Conservation (phyloP, 129 eudicot genomes). For the Flaveria linearis region DNA sequence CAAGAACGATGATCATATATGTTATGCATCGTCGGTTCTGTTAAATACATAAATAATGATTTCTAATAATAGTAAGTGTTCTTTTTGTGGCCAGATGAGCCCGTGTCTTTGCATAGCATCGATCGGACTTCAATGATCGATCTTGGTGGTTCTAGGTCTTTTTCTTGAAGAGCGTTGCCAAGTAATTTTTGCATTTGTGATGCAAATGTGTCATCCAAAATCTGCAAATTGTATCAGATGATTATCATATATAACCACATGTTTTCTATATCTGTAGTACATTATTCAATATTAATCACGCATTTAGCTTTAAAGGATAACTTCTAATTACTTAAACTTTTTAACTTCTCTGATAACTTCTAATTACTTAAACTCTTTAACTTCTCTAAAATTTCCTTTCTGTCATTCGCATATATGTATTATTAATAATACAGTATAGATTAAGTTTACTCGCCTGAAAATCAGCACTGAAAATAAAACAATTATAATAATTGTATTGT, state of each 20-base stretch:
- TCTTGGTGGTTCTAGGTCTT: conserved; percentile 78
- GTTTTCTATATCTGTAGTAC: background rate
- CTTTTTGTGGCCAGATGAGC: conserved; percentile 50
- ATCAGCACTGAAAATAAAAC: too few species aligned
- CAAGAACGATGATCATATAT: conserved; percentile 18
- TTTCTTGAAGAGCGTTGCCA: conserved; percentile 73
- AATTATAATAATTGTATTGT: too few species aligned
- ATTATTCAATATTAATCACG: background rate
- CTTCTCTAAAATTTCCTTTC: too few species aligned
- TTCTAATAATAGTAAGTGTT: conserved; percentile 57
- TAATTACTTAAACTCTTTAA: too few species aligned
- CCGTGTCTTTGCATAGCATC: conserved; percentile 69
- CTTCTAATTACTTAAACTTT: too few species aligned
- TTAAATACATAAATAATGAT: conserved; percentile 31
- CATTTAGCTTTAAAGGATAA: too few species aligned
- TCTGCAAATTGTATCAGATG: conserved; percentile 36
- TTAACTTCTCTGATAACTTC: too few species aligned
- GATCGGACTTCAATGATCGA: conserved; percentile 70
- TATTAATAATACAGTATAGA: too few species aligned
- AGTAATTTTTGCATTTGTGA: conserved; percentile 81
- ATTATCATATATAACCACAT: background rate
- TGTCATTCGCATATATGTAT: too few species aligned
- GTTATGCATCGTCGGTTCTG: conserved; percentile 19
- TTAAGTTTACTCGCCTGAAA: too few species aligned
- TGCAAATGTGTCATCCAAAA: conserved; percentile 80